phyloP scores from a whole-genome alignment of 768 basidiomycete genomes.

The Candolleomyces aberdarensis region DNA sequence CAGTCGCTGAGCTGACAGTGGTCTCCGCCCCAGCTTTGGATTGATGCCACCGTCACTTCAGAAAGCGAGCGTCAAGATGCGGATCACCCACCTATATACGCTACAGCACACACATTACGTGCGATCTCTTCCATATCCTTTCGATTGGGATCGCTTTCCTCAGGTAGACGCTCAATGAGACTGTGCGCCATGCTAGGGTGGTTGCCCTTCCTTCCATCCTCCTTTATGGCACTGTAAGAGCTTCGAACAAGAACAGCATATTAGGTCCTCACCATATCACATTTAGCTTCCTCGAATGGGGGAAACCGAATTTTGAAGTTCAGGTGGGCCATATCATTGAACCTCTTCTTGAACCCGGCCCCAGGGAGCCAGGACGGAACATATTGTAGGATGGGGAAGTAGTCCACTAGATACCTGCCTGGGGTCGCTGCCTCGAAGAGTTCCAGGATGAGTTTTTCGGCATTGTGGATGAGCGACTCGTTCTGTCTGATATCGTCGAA shows the following conservation, averaged over 20 bases:
- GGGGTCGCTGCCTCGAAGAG: slow-evolving; percentile 22
- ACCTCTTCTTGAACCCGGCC: slow-evolving; percentile 29
- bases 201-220: background rate
- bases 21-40: too few species aligned
- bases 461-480: background rate
- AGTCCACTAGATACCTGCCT: slow-evolving; percentile 22
- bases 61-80: background rate
- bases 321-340: slow-evolving; percentile 16
- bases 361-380: slow-evolving; percentile 40
- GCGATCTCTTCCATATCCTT: background rate
- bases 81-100: slow-evolving; percentile 3
- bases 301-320: slow-evolving; percentile 15
- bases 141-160: background rate
- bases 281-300: slow-evolving; percentile 17
- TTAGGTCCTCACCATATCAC: slow-evolving; percentile 11
- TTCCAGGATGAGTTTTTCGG: slow-evolving; percentile 17
- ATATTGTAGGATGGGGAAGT: slow-evolving; percentile 25
- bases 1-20: slow-evolving; percentile 12
- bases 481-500: background rate
- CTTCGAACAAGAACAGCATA: too few species aligned
- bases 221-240: background rate
- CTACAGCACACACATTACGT: background rate
- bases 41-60: too few species aligned
- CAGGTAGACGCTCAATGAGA: background rate
- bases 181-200: slow-evolving; percentile 1